A percentile compares a stretch with the other conserved stretches of the same genome.
Conservation (phyloP, 345 rosid species). For the Dipteronia dyeriana region DNA sequence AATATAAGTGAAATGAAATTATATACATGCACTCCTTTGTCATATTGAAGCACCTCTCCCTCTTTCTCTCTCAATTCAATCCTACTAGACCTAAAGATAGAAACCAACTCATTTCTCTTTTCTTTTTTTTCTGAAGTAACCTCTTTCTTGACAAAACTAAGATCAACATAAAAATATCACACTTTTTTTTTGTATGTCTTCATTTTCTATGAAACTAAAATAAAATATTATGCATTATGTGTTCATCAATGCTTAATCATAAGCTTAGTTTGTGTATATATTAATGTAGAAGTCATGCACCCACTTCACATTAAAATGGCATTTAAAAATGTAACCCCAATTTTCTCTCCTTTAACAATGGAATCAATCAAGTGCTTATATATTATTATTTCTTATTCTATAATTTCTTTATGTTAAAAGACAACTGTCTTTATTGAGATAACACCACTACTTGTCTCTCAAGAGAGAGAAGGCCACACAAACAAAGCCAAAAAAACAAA, state of each 20-base stretch:
- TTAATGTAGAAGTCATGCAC: constrained; percentile 12
- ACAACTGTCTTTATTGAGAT: constrained; percentile 40
- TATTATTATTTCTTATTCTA: constrained; percentile 12
- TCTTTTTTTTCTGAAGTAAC: constrained; percentile 29
- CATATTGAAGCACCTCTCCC: background rate
- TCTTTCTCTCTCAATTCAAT: constrained; percentile 12
- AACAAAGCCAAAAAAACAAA: background rate
- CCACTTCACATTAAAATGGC: constrained; percentile 18
- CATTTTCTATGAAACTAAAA: background rate
- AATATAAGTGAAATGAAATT: no score
- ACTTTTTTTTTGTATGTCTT: background rate
- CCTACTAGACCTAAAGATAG: constrained; percentile 5
- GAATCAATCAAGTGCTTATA: constrained; percentile 13
- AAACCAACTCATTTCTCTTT: constrained; percentile 39
- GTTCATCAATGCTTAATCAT: background rate
- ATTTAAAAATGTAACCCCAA: constrained; percentile 15
- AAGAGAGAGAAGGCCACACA: constrained; percentile 9
- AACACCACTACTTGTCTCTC: constrained; percentile 28
- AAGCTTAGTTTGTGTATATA: background rate
- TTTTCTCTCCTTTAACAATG: constrained; percentile 7
- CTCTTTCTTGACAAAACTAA: constrained; percentile 7
- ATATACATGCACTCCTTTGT: no score
- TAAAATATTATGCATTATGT: background rate
- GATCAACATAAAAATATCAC: constrained; percentile 10
- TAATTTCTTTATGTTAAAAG: constrained; percentile 28